Evolutionary conservation across 139 green algal species (phyloP), one percentile per base, ranked within the genome.

Genomic region (Picochlorum sp.): DNA sequence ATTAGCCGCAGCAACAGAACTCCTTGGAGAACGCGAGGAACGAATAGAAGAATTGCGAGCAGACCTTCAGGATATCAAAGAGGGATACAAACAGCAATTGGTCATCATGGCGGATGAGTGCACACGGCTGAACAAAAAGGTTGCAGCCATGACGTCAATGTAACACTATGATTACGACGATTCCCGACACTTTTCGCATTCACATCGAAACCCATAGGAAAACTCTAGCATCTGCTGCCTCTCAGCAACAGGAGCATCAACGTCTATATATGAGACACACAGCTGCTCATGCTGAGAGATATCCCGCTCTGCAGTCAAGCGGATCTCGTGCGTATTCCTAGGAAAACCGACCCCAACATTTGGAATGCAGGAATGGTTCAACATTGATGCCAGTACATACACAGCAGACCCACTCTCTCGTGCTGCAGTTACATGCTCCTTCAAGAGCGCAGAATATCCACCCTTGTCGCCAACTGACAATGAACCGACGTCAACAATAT

Each of bases 1-100:
- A 9, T 84, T 92, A 56, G 50, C 63, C 3, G 77, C 80, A 5
- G 85, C 85, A 20, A 68, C 95, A 20, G 91, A 97, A 78, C 71
- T 97, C 45, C 76, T 97, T 45, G 91, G 90, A 24, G 86, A 92
- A 72, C 50, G 21, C 6, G 91, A 97, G 44, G 91, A 97, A 79
- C 72, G 75, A 70, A 63, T 97, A 57, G 90, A 95, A 59, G 91
- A 97, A 81, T 63, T 96, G 49, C 54, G 62, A 10, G 81, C 76
- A 0, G 91, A 97, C 63, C 62, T 97, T 41, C 28, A 71, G 45
- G 91, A 97, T 68, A 74, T 95, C n/a, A 88, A 89, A 68, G 28
- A 73, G 54, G 61, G 89, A 64, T 97, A 95, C 71, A 77, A 80
- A 34, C 78, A 90, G 14, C 90, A 97, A 76, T 83, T 97, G 18